These are phyloP conservation scores for Aspergillus eucalypticola DNA, from an alignment of 2,329 filamentous ascomycete species.

Conservation along the genomic window DNA sequence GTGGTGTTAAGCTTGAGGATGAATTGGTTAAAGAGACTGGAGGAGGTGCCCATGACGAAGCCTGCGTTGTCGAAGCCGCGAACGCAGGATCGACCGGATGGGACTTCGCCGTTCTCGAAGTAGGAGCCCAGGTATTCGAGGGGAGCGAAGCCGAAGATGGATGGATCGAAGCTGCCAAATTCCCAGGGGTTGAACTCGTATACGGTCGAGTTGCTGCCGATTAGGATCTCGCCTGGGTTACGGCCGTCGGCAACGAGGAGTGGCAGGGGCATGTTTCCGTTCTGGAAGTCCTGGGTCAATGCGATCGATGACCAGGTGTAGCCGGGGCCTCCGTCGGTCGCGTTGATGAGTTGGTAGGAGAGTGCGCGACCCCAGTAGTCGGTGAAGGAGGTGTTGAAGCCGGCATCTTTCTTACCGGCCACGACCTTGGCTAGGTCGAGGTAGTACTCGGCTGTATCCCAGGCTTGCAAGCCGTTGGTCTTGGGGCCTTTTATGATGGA, in stretches of 20 bases:
- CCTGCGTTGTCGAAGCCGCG: conserved; percentile 80
- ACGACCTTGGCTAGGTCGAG: conserved; percentile 61
- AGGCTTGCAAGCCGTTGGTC: conserved; percentile 44
- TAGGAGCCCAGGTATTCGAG: conserved; percentile 71
- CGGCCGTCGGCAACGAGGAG: conserved; percentile 71
- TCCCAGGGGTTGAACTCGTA: conserved; percentile 80
- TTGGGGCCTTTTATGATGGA: conserved; percentile 61
- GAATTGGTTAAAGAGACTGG: conserved; percentile 79
- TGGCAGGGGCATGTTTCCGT: conserved; percentile 68
- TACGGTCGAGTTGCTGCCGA: conserved; percentile 71
- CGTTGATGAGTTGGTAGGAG: conserved; percentile 83
- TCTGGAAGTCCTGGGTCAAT: conserved; percentile 59
- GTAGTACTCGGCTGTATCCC: conserved; percentile 62
- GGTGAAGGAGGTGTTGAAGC: conserved; percentile 70
- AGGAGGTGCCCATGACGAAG: conserved; percentile 83
- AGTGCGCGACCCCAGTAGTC: conserved; percentile 85
- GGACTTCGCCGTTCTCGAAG: conserved; percentile 65
- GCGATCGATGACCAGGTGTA: conserved; percentile 84
- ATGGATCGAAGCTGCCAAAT: conserved; percentile 74
- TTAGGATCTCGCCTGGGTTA: conserved; percentile 59
- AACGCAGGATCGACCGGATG: conserved; percentile 62
- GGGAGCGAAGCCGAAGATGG: conserved; percentile 69
- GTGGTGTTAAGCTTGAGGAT: conserved; percentile 64
- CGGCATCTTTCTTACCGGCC: conserved; percentile 60
- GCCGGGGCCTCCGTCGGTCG: conserved; percentile 68